Evolutionary conservation across 1,284 basidiomycete species (phyloP), one percentile per base, ranked within the genome.

Genomic region (Cutaneotrichosporon daszewskae): DNA sequence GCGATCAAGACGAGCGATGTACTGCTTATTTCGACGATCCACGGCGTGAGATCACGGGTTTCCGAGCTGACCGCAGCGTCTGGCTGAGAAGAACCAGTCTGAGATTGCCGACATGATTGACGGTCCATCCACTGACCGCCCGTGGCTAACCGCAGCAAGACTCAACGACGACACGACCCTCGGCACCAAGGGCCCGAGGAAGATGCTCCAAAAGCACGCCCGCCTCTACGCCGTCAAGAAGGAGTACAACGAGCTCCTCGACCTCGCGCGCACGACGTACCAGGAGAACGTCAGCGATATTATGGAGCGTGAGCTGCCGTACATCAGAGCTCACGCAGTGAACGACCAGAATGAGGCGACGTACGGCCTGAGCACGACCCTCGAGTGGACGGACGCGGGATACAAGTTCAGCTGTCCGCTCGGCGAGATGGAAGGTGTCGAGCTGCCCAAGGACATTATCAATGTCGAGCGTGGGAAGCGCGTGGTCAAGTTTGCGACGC

Each of bases 231-330:
- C 89, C 0, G 83, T 92, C 35, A 85, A 81, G 66, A 83, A 85
- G 1, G 84, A 85, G 49, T 79, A 77, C 55, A 86, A 89, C 53
- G 79, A 80, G 17, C 75, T 94, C 10, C 80, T 97, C 11, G 91
- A 96, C 53, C 86, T 96, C 4, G 92, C 91, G 1, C 79, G 92
- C 8, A 85, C 88, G 61, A 92, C 91, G 0, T 89, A 85, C 72
- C 86, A 84, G 57, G 91, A 95, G 64, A 92, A 92, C 54, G 76
- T 90, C 14, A 78, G 80, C 3, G 90, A 95, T 58, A 88, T 92
- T 37, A 51, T 53, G 46, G 54, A 55, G 17, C 43, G 55, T 53
- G 34, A 18, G 59, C 17, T n/a, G 0, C 16, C 13, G 6, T 1
- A 12, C 29, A 0, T 19, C 4, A 10, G 11, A 8, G 22, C 19